These are phyloP conservation scores for Anthracocystis walkeri DNA, from an alignment of 1,284 basidiomycete genomes.

Conservation along the genomic window DNA sequence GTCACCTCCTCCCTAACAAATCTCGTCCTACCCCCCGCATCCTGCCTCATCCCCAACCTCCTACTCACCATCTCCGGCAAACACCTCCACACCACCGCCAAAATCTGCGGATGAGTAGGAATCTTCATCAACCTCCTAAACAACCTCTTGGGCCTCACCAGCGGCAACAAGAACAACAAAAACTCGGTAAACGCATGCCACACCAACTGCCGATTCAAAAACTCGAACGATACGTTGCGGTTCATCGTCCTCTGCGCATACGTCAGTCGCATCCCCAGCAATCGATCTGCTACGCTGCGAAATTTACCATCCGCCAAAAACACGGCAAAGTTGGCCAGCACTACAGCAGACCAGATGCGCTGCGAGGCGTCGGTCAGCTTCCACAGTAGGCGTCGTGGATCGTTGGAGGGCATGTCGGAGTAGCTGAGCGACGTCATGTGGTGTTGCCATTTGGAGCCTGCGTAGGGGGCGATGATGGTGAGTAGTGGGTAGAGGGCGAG, in stretches of 20 bases:
- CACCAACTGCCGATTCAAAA: slow-evolving; percentile 98
- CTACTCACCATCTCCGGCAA: slow-evolving; percentile 49
- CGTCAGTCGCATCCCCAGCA: slow-evolving; percentile 82
- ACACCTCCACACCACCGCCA: slow-evolving; percentile 62
- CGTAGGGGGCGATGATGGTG: slow-evolving; percentile 82
- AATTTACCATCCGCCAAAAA: slow-evolving; percentile 93
- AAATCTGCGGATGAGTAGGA: slow-evolving; percentile 61
- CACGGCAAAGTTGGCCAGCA: slow-evolving; percentile 80
- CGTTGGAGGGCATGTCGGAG: slow-evolving; percentile 76
- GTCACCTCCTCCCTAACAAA: slow-evolving; percentile 28
- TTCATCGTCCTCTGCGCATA: slow-evolving; percentile 80
- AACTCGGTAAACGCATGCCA: slow-evolving; percentile 99
- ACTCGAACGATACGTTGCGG: slow-evolving; percentile 94
- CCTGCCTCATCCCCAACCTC: slow-evolving; percentile 50
- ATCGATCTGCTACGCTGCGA: slow-evolving; percentile 83
- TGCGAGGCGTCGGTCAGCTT: slow-evolving; percentile 78
- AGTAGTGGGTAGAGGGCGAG: slow-evolving; percentile 76
- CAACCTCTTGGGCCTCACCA: slow-evolving; percentile 77
- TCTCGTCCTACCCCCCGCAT: slow-evolving; percentile 27
- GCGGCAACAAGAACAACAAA: slow-evolving; percentile 88
- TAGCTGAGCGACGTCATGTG: slow-evolving; percentile 85
- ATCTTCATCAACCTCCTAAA: slow-evolving; percentile 74
- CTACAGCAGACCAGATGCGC: slow-evolving; percentile 74
- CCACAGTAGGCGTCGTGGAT: slow-evolving; percentile 77
- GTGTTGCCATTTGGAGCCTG: slow-evolving; percentile 79